Evolutionary conservation across 2,329 filamentous ascomycete genomes (phyloP).

Genomic region (Sarocladium kiliense): DNA sequence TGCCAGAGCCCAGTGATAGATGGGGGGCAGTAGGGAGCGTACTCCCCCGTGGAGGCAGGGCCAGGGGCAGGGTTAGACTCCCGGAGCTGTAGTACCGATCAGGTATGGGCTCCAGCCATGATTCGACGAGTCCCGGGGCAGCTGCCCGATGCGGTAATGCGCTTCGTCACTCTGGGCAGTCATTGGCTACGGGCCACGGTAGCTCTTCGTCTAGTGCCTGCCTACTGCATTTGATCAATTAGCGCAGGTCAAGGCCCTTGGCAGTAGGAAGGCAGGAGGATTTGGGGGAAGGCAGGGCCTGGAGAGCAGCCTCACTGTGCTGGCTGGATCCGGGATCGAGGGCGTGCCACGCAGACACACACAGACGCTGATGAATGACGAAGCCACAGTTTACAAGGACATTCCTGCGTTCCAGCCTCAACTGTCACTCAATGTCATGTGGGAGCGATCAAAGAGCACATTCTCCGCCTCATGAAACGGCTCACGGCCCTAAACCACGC

Average conservation of each 20-base stretch:
- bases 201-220: conserved; percentile 1
- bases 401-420: neutral
- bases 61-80: conserved; percentile 6
- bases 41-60: neutral
- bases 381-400: neutral
- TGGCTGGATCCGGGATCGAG: neutral
- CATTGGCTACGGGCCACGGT: neutral
- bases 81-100: neutral
- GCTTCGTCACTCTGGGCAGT: neutral
- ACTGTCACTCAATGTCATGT: neutral
- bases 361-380: neutral
- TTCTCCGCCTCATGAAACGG: conserved; percentile 4
- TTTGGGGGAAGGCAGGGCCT: neutral
- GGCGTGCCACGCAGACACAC: too few species aligned
- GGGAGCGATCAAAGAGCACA: neutral
- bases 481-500: neutral
- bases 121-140: neutral
- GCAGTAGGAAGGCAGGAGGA: too few species aligned
- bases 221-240: conserved; percentile 3
- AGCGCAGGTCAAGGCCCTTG: neutral
- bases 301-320: neutral
- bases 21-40: neutral
- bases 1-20: neutral
- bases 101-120: neutral
- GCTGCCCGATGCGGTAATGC: conserved; percentile 2